Base-by-base conservation (phyloP, 805 yeast genomes). In the Pichia phayaonensis region DNA sequence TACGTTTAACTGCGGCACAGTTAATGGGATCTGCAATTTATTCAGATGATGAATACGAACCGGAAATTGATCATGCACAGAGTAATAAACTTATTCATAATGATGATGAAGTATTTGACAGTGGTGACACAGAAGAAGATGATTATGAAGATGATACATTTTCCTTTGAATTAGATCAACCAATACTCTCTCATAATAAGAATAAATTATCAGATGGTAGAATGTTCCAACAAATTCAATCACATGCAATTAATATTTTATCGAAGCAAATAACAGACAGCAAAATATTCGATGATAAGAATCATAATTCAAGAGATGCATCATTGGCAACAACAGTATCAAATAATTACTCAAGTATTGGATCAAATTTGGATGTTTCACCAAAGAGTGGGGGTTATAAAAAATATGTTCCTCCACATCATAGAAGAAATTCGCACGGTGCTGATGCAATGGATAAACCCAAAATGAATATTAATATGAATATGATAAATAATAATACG, bases 361-460 rank as follows among this genome's bases (percentile, higher is more conserved):
- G 62, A 1, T 59, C 65, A 21, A 58, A 58, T 48, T 38, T 56
- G 23, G 50, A 57, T 2, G 41, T 42, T 1, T 51, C 58, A 13
- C 53, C 59, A 7, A 50, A 50, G n/a, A 34, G 38, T 34, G 20
- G 38, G 23, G 41, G 39, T 1, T 50, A 50, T 29, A 61, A 58
- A 42, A 63, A 67, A 44, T 77, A 77, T 55, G 67, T 77, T 21
- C 81, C 81, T 26, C 83, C 83, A 15, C 82, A 77, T 58, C 80
- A 76, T 52, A 69, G 83, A 57, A 66, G 72, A 48, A 66, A 67
- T 43, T 65, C 67, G 10, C 66, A 61, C 61, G 49, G 52, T 11
- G 54, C 48, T 8, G 49, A 52, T 13, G 54, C 49, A 10, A 53
- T 49, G 16, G 61, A 59, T 24, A 53, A 53, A 13, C 42, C 57